Conservation (phyloP, 2,329 filamentous ascomycete genomes). For the Aspergillus sp. region DNA sequence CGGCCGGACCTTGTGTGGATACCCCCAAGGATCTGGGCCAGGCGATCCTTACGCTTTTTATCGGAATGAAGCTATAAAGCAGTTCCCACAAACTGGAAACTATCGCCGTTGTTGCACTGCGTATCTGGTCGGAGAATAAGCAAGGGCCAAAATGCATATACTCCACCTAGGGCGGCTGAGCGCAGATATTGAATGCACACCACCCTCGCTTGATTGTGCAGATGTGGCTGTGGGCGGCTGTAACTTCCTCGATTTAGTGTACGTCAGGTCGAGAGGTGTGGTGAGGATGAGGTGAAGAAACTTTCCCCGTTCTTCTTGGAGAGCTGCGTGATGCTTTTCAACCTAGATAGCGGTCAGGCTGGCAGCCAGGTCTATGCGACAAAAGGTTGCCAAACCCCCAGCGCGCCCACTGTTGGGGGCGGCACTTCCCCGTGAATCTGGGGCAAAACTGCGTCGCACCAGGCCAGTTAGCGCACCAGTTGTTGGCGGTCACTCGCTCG, state of each 20-base stretch:
- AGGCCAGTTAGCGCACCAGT: neutral
- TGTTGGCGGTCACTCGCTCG: neutral
- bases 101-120: neutral
- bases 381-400: neutral
- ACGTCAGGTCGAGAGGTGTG: neutral
- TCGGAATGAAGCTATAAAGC: neutral
- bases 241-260: neutral
- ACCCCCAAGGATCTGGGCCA: neutral
- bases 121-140: neutral
- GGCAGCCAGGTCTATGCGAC: neutral
- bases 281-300: neutral
- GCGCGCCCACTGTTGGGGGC: no score
- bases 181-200: neutral
- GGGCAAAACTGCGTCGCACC: conserved; percentile 4
- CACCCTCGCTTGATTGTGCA: neutral
- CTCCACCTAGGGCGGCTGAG: neutral
- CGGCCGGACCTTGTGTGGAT: neutral
- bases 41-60: neutral
- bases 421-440: conserved; percentile 3
- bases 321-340: neutral
- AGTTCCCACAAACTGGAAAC: neutral
- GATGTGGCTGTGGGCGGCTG: neutral
- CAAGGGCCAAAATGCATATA: neutral
- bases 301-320: neutral
- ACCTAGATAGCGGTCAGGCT: neutral